Evolutionary conservation across 2,329 filamentous ascomycete genomes (phyloP), one percentile per base, ranked within the genome.

Genomic region (Ascochyta rabiei): DNA sequence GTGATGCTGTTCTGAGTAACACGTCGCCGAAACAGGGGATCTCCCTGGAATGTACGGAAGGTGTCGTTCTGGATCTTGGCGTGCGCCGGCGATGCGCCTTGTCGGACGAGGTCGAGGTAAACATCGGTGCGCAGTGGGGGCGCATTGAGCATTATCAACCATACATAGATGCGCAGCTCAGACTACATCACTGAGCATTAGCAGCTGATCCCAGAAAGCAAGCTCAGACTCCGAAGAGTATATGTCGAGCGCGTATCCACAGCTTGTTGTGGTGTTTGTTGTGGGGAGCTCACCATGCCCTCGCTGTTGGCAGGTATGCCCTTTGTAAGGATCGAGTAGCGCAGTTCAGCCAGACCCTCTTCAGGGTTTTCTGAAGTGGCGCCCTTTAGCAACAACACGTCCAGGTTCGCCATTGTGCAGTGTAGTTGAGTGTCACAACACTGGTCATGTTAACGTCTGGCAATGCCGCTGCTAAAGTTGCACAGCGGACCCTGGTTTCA

Each of bases 31-130:
- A 98, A 99, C 31, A 99, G 85, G n/a, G 93, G 93, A 70, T 99
- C 95, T 46, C 93, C 97, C 28, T 95, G 95, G 49, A 99, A 82
- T 0, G 95, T 99, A 66, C 95, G 91, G 75, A 98, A 98, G 35
- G 95, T 97, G 75, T 99, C 95, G 77, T 99, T 97, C 73, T 93
- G 90, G 72, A 99, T 99, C 79, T 99, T 99, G 68, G 91, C 87
- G 78, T 99, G 96, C 40, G 92, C 93, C 0, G 93, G 93, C 3
- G 93, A 98, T 21, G 93, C 90, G 59, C 95, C 93, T 60, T 95
- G 91, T 71, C 96, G 92, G 62, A 99, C 89, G 39, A 98, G 88
- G 53, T 86, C 84, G 61, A 98, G 89, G 74, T 99, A 99, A 57
- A 89, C 84, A 67, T 96, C 90, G 54, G 95, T 96, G 39, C 88